Percentiles rank a stretch among this genome's conserved stretches.
phyloP scores from a whole-genome alignment of 139 green algal genomes.

The Coccomyxa sp. region DNA sequence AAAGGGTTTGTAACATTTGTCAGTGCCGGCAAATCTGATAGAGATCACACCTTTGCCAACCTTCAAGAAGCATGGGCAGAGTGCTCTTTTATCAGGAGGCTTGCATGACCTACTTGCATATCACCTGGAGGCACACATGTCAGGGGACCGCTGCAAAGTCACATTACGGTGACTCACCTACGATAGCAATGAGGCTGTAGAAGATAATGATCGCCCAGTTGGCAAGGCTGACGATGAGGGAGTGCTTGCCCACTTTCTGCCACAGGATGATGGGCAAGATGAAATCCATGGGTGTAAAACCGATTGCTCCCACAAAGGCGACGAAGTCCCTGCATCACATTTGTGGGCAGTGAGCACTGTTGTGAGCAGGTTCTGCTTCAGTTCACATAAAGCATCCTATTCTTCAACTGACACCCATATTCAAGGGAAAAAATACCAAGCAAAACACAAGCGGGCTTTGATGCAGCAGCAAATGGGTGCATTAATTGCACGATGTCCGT shows the following conservation, averaged over 20 bases:
- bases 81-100: too few species aligned
- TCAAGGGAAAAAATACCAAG: not conserved
- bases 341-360: not conserved
- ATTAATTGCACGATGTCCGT: not conserved
- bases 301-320: slow-evolving; percentile 26
- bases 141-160: too few species aligned
- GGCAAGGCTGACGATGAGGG: not conserved
- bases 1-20: not conserved
- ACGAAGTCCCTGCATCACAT: slow-evolving; percentile 21
- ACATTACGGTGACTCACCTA: not conserved
- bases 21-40: too few species aligned
- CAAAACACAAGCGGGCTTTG: not conserved
- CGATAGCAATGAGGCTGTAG: not conserved
- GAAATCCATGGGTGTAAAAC: slow-evolving; percentile 39
- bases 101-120: too few species aligned
- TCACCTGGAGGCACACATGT: too few species aligned
- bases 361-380: not conserved
- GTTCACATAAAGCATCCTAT: not conserved
- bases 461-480: not conserved
- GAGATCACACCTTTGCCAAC: too few species aligned
- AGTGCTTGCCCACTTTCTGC: not conserved
- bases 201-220: slow-evolving; percentile 1
- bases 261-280: slow-evolving; percentile 30
- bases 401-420: not conserved
- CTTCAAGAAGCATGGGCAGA: too few species aligned